phyloP scores from a whole-genome alignment of 352 stramenopile species.

The Phytopythium vexans region DNA sequence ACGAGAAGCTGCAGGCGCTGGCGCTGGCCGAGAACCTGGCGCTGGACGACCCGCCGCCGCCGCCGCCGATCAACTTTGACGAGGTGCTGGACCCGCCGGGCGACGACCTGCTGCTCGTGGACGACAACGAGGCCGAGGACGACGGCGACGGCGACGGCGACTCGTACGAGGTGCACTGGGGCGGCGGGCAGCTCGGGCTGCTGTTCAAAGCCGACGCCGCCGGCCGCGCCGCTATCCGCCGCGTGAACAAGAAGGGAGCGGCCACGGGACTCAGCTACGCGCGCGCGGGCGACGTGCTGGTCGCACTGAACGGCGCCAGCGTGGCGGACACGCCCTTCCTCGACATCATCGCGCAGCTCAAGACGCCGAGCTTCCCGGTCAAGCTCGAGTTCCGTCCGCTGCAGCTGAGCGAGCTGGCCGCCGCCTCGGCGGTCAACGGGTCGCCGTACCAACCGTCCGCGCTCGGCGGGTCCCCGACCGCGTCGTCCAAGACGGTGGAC shows the following conservation, averaged over 20 bases:
- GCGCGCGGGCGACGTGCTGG: constrained; percentile 68
- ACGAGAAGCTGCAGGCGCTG: constrained; percentile 54
- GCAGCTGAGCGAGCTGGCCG: constrained; percentile 35
- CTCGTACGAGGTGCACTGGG: constrained; percentile 69
- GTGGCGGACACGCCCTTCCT: constrained; percentile 52
- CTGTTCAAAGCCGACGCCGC: constrained; percentile 64
- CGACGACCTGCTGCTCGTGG: constrained; percentile 4
- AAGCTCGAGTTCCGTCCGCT: constrained; percentile 68
- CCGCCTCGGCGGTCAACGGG: constrained; percentile 8
- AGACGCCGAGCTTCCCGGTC: constrained; percentile 56
- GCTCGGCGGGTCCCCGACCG: constrained; percentile 8
- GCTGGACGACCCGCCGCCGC: constrained; percentile 17
- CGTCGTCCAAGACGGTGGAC: constrained; percentile 30
- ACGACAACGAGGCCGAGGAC: constrained; percentile 7
- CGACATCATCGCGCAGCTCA: constrained; percentile 64
- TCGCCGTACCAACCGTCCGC: constrained; percentile 19
- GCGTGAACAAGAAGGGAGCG: constrained; percentile 69
- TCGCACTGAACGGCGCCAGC: constrained; percentile 59
- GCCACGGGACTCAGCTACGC: constrained; percentile 58
- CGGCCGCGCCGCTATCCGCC: constrained; percentile 60
- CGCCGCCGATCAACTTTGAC: constrained; percentile 5
- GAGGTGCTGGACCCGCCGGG: neutral
- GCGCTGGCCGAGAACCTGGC: constrained; percentile 42
- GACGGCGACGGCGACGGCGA: constrained; percentile 65
- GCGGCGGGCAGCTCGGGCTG: constrained; percentile 57